These are phyloP conservation scores for Stachybotrys chlorohalonatus DNA, from an alignment of 2,329 filamentous ascomycete species.

Conservation along the genomic window DNA sequence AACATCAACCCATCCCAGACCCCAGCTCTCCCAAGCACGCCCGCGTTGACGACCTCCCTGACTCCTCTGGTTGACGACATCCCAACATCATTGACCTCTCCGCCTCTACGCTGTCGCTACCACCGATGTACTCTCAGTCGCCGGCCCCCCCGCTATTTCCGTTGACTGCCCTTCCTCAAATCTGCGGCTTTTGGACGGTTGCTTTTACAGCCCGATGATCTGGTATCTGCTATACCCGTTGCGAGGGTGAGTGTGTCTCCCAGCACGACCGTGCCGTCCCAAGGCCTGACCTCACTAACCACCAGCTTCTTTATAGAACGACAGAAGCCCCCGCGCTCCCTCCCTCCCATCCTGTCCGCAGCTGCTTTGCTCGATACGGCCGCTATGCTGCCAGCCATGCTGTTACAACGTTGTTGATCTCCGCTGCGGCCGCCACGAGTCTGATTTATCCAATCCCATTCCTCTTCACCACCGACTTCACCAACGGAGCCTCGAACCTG, in stretches of 20 bases:
- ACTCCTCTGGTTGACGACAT: not conserved
- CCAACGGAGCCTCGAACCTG: constrained; percentile 60
- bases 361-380: constrained; percentile 59
- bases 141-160: not conserved
- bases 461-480: constrained; percentile 63
- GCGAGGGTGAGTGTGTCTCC: constrained; percentile 51
- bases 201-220: constrained; percentile 43
- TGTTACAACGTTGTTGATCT: constrained; percentile 62
- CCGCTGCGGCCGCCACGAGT: constrained; percentile 60
- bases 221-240: constrained; percentile 72
- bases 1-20: no score
- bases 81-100: not conserved
- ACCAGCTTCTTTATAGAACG: constrained; percentile 40
- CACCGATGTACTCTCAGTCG: constrained; percentile 2
- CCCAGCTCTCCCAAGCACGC: no score
- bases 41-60: no score
- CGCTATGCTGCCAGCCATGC: constrained; percentile 64
- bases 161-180: not conserved
- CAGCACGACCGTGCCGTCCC: not conserved
- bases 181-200: not conserved
- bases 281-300: not conserved
- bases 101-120: not conserved
- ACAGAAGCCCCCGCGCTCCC: constrained; percentile 62
- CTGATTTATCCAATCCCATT: constrained; percentile 70
- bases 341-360: constrained; percentile 55